Percentiles rank a stretch among this genome's conserved stretches.
phyloP scores from a whole-genome alignment of 495 filamentous ascomycete species.

The Penicillium samsonianum region DNA sequence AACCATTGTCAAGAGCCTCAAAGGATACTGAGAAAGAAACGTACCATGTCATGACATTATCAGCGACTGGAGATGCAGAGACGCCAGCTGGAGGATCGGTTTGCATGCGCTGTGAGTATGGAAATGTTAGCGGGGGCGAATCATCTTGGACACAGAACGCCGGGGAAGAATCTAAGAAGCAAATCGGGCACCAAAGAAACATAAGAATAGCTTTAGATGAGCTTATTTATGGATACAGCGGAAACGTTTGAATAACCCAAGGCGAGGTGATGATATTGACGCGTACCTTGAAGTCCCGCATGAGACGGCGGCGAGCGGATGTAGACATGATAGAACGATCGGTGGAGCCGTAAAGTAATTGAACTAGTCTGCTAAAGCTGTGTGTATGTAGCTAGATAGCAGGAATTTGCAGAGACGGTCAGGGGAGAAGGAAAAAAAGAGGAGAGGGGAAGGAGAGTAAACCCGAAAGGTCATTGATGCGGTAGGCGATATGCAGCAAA shows the following conservation, averaged over 20 bases:
- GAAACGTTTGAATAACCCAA: background rate
- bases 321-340: slow-evolving; percentile 71
- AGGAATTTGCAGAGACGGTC: background rate
- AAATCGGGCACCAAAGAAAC: background rate
- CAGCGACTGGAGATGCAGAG: slow-evolving; percentile 92
- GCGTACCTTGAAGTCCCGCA: slow-evolving; percentile 97
- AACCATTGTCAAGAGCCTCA: background rate
- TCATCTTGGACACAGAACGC: background rate
- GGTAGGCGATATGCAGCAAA: slow-evolving; percentile 3
- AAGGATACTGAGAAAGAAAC: slow-evolving; percentile 9
- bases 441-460: slow-evolving; percentile 11
- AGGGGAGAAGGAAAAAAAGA: background rate
- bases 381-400: slow-evolving; percentile 9
- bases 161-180: background rate
- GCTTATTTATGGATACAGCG: background rate
- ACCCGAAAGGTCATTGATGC: slow-evolving; percentile 15
- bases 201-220: background rate
- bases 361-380: background rate
- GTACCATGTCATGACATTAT: slow-evolving; percentile 99
- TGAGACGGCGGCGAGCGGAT: slow-evolving; percentile 87
- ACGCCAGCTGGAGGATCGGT: slow-evolving; percentile 97
- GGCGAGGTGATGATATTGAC: background rate
- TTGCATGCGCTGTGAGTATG: slow-evolving; percentile 82
- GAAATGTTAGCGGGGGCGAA: slow-evolving; percentile 23
- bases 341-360: background rate